A percentile compares a stretch with the other conserved stretches of the same genome.
These are phyloP conservation scores for Inosperma sp. DNA, from an alignment of 768 basidiomycete genomes.

Conservation along the genomic window DNA sequence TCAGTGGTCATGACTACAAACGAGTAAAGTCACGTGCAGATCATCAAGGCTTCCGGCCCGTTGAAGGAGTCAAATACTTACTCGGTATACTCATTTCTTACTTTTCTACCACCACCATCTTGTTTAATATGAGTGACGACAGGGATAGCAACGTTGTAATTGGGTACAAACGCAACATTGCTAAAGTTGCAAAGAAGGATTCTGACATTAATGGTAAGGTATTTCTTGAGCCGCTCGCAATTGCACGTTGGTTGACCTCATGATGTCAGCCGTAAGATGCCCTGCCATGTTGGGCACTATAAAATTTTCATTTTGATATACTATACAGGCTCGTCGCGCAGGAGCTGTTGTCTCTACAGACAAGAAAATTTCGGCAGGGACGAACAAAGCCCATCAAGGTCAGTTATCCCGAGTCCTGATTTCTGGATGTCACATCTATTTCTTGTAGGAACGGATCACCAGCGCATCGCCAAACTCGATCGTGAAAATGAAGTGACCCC, in stretches of 20 bases:
- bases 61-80: neutral
- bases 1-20: too few species aligned
- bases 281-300: neutral
- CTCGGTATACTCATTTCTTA: slow-evolving; percentile 9
- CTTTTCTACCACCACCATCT: slow-evolving; percentile 15
- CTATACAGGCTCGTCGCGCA: slow-evolving; percentile 60
- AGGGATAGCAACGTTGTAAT: slow-evolving; percentile 75
- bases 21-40: too few species aligned
- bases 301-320: slow-evolving; percentile 7
- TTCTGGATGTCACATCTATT: neutral
- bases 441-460: slow-evolving; percentile 79
- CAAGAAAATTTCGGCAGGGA: slow-evolving; percentile 65
- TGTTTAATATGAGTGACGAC: slow-evolving; percentile 49
- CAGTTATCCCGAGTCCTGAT: slow-evolving; percentile 13
- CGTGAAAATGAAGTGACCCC: slow-evolving; percentile 95
- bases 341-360: slow-evolving; percentile 80
- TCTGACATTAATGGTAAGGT: slow-evolving; percentile 51
- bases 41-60: too few species aligned
- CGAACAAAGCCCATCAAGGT: slow-evolving; percentile 79
- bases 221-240: slow-evolving; percentile 5
- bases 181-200: slow-evolving; percentile 61
- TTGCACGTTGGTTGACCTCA: neutral
- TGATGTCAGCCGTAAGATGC: slow-evolving; percentile 48
- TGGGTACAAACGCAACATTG: slow-evolving; percentile 56
- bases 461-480: slow-evolving; percentile 89